These are phyloP conservation scores for Paecilomyces formosus DNA, from an alignment of 2,329 filamentous ascomycete species.

Conservation along the genomic window DNA sequence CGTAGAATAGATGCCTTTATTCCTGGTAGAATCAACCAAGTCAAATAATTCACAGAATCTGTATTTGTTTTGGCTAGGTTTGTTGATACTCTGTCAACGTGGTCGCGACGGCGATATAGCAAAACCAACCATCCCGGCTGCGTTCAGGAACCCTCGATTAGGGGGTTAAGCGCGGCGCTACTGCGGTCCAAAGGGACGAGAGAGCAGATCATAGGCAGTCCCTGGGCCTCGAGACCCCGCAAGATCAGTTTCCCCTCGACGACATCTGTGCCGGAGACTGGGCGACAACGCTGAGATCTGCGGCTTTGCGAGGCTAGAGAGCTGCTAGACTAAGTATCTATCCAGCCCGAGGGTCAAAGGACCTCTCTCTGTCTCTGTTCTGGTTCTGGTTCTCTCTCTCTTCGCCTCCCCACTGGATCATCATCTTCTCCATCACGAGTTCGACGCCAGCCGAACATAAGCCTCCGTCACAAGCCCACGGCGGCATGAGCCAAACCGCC, in stretches of 20 bases:
- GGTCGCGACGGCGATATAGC: neutral
- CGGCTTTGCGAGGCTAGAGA: neutral
- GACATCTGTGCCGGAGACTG: neutral
- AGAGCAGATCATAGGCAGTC: neutral
- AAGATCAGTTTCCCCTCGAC: neutral
- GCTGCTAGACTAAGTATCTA: neutral
- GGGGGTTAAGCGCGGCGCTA: neutral
- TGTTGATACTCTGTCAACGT: neutral
- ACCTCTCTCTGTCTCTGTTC: too few species aligned
- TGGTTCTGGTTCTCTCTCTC: too few species aligned
- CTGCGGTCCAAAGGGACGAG: neutral
- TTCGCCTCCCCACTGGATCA: neutral
- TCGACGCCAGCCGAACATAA: neutral
- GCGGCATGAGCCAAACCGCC: neutral
- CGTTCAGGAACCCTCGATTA: neutral
- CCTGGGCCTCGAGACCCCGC: neutral
- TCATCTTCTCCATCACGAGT: neutral
- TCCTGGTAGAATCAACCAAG: neutral
- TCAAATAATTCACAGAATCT: neutral
- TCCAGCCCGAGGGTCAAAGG: neutral
- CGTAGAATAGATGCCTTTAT: neutral
- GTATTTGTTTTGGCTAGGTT: neutral
- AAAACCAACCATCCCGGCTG: too few species aligned
- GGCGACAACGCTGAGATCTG: neutral
- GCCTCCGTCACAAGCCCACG: neutral